These are phyloP conservation scores for Asterophora lycoperdoides DNA, from an alignment of 768 basidiomycete genomes.

Conservation along the genomic window DNA sequence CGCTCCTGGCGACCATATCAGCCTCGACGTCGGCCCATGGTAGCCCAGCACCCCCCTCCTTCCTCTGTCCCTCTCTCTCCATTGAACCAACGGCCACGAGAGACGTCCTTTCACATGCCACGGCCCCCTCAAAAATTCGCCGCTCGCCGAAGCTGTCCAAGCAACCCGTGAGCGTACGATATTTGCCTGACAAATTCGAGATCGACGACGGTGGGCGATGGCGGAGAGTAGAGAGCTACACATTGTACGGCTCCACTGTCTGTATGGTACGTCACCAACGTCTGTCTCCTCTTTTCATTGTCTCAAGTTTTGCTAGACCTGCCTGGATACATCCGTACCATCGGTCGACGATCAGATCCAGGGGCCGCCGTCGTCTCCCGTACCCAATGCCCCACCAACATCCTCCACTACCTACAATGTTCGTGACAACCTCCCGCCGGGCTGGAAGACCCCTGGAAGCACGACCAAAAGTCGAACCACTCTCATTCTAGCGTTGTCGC, in stretches of 20 bases:
- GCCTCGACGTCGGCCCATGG: conserved; percentile 42
- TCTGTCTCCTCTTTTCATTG: not conserved
- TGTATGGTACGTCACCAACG: conserved; percentile 42
- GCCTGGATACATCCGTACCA: conserved; percentile 21
- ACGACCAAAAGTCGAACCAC: conserved; percentile 33
- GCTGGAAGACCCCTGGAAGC: conserved; percentile 37
- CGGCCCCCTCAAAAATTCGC: conserved; percentile 7
- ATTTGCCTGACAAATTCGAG: conserved; percentile 53
- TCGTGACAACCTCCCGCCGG: conserved; percentile 44
- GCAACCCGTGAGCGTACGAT: conserved; percentile 14
- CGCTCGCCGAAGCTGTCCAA: conserved; percentile 15
- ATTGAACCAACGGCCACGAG: conserved; percentile 11
- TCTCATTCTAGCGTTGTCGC: conserved; percentile 53
- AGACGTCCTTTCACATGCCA: conserved; percentile 1
- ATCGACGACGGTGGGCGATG: conserved; percentile 52
- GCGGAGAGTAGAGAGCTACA: conserved; percentile 52
- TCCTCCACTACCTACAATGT: conserved; percentile 26
- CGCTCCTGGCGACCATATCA: conserved; percentile 54
- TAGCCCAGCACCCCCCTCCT: conserved; percentile 52
- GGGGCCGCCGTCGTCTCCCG: conserved; percentile 16
- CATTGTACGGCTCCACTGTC: conserved; percentile 68
- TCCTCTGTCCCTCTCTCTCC: conserved; percentile 54
- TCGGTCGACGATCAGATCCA: conserved; percentile 32
- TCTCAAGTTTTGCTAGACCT: conserved; percentile 16
- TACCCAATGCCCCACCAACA: conserved; percentile 16